phyloP scores from a whole-genome alignment of 306 rosid genomes.

The Prosopis cineraria region DNA sequence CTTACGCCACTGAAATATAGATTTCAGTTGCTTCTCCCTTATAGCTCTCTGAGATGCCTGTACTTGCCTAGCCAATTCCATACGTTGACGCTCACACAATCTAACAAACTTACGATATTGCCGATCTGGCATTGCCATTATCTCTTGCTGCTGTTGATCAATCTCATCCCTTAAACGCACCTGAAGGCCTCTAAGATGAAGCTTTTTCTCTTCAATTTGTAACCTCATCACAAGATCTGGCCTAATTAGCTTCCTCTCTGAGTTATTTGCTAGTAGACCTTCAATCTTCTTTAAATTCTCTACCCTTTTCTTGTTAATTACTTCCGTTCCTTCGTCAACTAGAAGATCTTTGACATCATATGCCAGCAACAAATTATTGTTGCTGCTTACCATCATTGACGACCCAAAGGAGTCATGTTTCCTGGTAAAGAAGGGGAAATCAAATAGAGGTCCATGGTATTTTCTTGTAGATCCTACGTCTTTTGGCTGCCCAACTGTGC shows the following conservation, averaged over 20 bases:
- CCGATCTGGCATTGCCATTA: slow-evolving; percentile 99
- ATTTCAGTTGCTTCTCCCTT: slow-evolving; percentile 95
- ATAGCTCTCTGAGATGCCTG: slow-evolving; percentile 90
- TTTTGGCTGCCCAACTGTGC: slow-evolving; percentile 65
- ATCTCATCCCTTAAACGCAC: slow-evolving; percentile 91
- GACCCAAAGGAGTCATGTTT: slow-evolving; percentile 94
- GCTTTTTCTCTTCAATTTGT: slow-evolving; percentile 97
- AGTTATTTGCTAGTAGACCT: slow-evolving; percentile 77
- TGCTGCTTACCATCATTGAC: slow-evolving; percentile 70
- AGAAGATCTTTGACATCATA: slow-evolving; percentile 93
- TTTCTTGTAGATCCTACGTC: slow-evolving; percentile 73
- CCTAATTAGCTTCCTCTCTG: slow-evolving; percentile 90
- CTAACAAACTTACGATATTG: slow-evolving; percentile 97
- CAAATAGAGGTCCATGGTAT: slow-evolving; percentile 97
- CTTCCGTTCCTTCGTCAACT: slow-evolving; percentile 85
- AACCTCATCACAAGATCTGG: slow-evolving; percentile 93
- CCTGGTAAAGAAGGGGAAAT: slow-evolving; percentile 95
- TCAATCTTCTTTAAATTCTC: slow-evolving; percentile 91
- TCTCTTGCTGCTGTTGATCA: slow-evolving; percentile 98
- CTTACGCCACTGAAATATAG: slow-evolving; percentile 95
- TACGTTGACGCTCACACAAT: slow-evolving; percentile 92
- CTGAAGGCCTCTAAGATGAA: slow-evolving; percentile 82
- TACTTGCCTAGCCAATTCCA: slow-evolving; percentile 90
- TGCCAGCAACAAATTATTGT: slow-evolving; percentile 76
- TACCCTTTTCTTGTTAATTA: slow-evolving; percentile 75